phyloP scores from a whole-genome alignment of 176 grass and related monocot species.

The Alopecurus myosuroides region DNA sequence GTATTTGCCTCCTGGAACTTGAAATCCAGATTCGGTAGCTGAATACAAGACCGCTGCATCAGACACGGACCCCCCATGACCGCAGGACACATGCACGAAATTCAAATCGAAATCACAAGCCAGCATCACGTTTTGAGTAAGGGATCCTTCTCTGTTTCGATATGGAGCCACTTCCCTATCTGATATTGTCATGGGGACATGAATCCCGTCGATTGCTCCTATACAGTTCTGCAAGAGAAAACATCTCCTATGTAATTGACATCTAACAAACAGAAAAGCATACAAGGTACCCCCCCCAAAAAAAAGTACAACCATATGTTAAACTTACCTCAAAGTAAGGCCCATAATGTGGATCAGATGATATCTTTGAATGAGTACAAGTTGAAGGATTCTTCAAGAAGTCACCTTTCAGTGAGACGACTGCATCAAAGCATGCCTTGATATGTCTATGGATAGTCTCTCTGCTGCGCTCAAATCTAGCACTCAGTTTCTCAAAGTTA shows the following conservation, averaged over 20 bases:
- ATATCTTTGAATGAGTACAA: conserved; percentile 31
- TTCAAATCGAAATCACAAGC: conserved; percentile 50
- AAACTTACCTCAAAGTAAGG: conserved; percentile 43
- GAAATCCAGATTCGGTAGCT: conserved; percentile 29
- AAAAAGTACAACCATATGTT: neutral
- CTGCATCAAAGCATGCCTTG: conserved; percentile 44
- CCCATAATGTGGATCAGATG: conserved; percentile 20
- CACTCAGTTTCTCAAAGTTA: conserved; percentile 34
- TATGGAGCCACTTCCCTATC: conserved; percentile 36
- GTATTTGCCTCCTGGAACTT: conserved; percentile 38
- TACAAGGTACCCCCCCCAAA: neutral
- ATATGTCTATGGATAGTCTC: conserved; percentile 55
- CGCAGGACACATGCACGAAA: conserved; percentile 29
- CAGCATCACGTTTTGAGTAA: conserved; percentile 44
- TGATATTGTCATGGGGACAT: conserved; percentile 37
- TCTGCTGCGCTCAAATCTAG: conserved; percentile 39
- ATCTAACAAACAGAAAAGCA: conserved; percentile 2
- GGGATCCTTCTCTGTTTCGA: conserved; percentile 36
- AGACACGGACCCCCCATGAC: conserved; percentile 21
- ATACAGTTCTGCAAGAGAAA: conserved; percentile 35
- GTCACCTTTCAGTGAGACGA: conserved; percentile 18
- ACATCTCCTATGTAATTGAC: neutral
- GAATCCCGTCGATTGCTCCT: conserved; percentile 30
- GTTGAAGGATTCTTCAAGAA: conserved; percentile 31
- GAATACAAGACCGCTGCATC: conserved; percentile 36